A percentile compares a stretch with the other conserved stretches of the same genome.
phyloP scores from a whole-genome alignment of 2,329 filamentous ascomycete genomes.

The Monosporascus sp. region DNA sequence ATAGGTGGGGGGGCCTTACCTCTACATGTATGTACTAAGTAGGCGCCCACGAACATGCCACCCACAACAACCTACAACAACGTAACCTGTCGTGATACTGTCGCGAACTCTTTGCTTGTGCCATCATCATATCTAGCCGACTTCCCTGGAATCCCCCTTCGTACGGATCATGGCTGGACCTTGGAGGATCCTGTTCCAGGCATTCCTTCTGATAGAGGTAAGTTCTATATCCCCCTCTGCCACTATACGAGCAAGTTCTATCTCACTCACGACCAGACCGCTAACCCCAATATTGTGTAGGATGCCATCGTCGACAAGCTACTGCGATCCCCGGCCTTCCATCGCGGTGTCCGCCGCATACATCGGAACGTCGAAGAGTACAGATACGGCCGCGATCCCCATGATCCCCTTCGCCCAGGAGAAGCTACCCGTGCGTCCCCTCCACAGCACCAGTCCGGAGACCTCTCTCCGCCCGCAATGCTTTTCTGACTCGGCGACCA shows the following conservation, averaged over 20 bases:
- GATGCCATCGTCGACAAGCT: slow-evolving; percentile 30
- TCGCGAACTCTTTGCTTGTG: neutral
- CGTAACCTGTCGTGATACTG: too few relatives aligned
- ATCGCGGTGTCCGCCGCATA: slow-evolving; percentile 47
- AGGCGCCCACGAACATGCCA: too few relatives aligned
- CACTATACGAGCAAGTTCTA: neutral
- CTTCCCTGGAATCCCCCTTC: neutral
- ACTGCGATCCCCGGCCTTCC: slow-evolving; percentile 46
- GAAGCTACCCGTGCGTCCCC: slow-evolving; percentile 44
- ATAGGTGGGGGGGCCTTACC: too few relatives aligned
- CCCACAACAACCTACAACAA: too few relatives aligned
- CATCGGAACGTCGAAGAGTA: slow-evolving; percentile 45
- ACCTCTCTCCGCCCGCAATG: neutral
- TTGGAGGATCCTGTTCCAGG: neutral
- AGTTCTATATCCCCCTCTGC: neutral
- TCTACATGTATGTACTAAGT: too few relatives aligned
- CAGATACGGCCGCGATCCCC: slow-evolving; percentile 43
- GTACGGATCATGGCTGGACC: neutral
- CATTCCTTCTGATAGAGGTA: neutral
- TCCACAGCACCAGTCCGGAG: neutral
- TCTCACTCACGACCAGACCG: neutral
- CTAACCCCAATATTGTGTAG: neutral
- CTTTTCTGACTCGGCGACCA: slow-evolving; percentile 27
- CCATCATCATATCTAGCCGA: neutral
- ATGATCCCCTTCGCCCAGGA: slow-evolving; percentile 45